Evolutionary conservation across 2,329 filamentous ascomycete genomes (phyloP).

Genomic region (Thermomyces lanuginosus): DNA sequence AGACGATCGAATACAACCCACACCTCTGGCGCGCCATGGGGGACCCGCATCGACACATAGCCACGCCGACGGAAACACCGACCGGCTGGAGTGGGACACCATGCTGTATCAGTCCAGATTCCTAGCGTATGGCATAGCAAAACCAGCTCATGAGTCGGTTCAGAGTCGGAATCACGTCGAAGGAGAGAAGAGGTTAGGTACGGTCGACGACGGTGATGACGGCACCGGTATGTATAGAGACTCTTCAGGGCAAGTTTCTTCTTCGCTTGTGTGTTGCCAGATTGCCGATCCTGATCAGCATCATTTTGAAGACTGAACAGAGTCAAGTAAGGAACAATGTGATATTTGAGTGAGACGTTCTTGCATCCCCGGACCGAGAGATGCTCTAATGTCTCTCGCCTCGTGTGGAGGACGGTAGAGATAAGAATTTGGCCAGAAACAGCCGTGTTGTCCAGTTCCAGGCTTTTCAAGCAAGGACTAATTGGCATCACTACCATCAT

Average conservation of each 20-base stretch:
- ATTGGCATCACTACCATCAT: conserved; percentile 40
- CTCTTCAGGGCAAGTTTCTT: conserved; percentile 39
- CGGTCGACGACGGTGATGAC: conserved; percentile 44
- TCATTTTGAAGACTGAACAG: conserved; percentile 30
- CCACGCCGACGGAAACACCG: conserved; percentile 40
- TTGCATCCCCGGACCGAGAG: conserved; percentile 47
- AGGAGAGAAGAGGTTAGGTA: conserved; percentile 40
- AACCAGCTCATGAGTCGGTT: conserved; percentile 45
- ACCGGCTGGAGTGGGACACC: conserved; percentile 43
- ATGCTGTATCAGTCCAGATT: conserved; percentile 46
- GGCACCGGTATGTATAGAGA: conserved; percentile 45
- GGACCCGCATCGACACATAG: conserved; percentile 40
- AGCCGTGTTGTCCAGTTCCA: conserved; percentile 46
- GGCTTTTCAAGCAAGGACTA: conserved; percentile 38
- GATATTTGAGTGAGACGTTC: conserved; percentile 48
- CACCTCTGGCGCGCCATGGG: conserved; percentile 39
- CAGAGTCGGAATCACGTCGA: conserved; percentile 42
- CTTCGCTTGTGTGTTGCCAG: conserved; percentile 15
- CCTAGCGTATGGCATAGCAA: conserved; percentile 41
- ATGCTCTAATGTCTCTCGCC: conserved; percentile 40
- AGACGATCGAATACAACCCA: conserved; percentile 47
- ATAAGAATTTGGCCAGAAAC: conserved; percentile 42
- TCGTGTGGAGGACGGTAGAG: conserved; percentile 37
- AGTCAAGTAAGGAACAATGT: conserved; percentile 43
- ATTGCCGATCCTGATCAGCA: conserved; percentile 29